Base-by-base conservation (phyloP, 306 rosid species). In the Cicer cuneatum region DNA sequence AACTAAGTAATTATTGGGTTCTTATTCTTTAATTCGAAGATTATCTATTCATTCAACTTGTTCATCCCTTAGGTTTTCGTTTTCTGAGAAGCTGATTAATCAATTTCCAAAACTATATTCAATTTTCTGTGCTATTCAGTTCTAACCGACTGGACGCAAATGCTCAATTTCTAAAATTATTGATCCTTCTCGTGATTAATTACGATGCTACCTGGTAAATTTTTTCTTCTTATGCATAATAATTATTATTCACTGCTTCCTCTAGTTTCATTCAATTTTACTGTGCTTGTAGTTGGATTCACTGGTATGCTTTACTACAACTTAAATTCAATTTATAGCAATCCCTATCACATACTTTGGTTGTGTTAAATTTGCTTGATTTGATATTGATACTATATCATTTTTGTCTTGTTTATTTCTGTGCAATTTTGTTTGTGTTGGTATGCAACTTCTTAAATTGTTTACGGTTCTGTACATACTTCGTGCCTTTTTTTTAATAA, bases 201-300 rank as follows among this genome's bases (percentile, higher is more conserved):
- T 13, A 62, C 49, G 9, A 78, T 71, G 78, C 45, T 72, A 41
- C 67, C 78, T 33, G 77, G 82, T 78, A 71, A 71, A 6, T 0
- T 9, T 57, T 21, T 41, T 48, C 45, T 19, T 2, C 1, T 41
- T 14, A 42, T 38, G 5, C 24, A 8, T 75, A 48, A 48, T 8
- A 19, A 33, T 68, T 33, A 33, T 48, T 68, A 48, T 49, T 29
- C 35, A 29, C 0, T 29, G 35, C 5, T 29, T 29, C 35, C 5
- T 29, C 35, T 29, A 3, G 35, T 29, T 29, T 29, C 3, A 29
- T 29, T 49, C 21, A 49, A 14, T 49, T 49, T 49, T 49, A 49
- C 21, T 49, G 0, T 14, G 56, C 7, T 49, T 48, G 35, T 29
- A 29, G 35, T 29, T 29, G 35, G 35, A 29, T 29, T 29, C 35